Evolutionary conservation across 2,329 filamentous ascomycete species (phyloP), one percentile per base, ranked within the genome.

Genomic region (Trichophyton mentagrophytes): DNA sequence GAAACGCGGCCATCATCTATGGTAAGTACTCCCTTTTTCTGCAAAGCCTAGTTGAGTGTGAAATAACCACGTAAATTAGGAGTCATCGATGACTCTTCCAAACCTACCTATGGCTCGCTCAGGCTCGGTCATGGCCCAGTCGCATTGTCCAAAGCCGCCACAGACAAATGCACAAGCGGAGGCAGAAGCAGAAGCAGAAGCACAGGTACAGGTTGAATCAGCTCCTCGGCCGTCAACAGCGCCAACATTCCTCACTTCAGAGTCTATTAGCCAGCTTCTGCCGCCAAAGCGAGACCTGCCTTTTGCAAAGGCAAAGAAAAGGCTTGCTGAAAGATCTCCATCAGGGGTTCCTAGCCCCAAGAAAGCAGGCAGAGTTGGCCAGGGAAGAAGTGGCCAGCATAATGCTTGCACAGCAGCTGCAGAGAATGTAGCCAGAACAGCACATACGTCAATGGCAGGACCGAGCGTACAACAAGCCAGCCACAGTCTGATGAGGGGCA

Each of bases 271-370:
- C 36, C 64, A 72, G 53, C 66, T 71, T 58, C 67, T 77, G n/a
- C 76, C 76, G 15, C 76, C 76, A 20, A 76, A 70, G 62, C 64
- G 76, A 62, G 67, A 72, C 15, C 68, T 78, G 0, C 76, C 76
- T 2, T 78, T 77, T 60, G 59, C 67, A 27, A 73, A 68, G 60
- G 66, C 67, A 20, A 64, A 60, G 15, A 42, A 64, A 30, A 69
- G 69, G 58, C 42, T 33, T 15, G 46, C 49, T 17, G 66, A 44
- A 68, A 72, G 36, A 61, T 76, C 4, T 65, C 71, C 1, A 57
- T 65, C 8, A 76, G 73, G 47, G 58, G 71, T 0, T 64, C 40
- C 40, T 3, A 44, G 17, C 4, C 33, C 55, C 17, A 57, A 42
- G 40, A 51, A 49, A 25, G 13, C 20, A 15, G 22, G 36, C n/a